Evolutionary conservation across 1,284 basidiomycete species (phyloP).

Genomic region (Fomitopsis pinicola): DNA sequence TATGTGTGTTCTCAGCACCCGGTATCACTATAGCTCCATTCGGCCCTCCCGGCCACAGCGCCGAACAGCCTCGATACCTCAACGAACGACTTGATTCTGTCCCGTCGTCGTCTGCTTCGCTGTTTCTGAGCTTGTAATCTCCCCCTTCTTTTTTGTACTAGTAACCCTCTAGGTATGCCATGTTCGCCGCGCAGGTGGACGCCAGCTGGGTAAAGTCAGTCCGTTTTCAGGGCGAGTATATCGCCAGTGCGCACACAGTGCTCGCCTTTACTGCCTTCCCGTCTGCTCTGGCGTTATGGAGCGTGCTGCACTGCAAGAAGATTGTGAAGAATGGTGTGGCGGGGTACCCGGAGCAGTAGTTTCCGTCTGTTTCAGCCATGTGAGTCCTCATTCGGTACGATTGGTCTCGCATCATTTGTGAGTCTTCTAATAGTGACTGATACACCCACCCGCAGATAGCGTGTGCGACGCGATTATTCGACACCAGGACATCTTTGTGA

Average conservation of each 20-base stretch:
- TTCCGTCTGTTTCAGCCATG: slow-evolving; percentile 91
- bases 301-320: slow-evolving; percentile 75
- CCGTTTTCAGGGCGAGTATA: slow-evolving; percentile 33
- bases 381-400: slow-evolving; percentile 36
- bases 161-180: not conserved
- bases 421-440: slow-evolving; percentile 74
- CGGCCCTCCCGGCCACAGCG: not conserved
- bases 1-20: not conserved
- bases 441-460: slow-evolving; percentile 46
- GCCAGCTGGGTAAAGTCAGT: not conserved
- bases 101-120: not conserved
- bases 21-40: not conserved
- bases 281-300: slow-evolving; percentile 66
- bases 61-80: not conserved
- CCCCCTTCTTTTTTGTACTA: not conserved
- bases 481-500: slow-evolving; percentile 43
- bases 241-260: slow-evolving; percentile 67
- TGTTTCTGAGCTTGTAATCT: not conserved
- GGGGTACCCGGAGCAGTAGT: slow-evolving; percentile 88
- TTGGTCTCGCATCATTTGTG: not conserved
- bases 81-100: no score
- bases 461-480: slow-evolving; percentile 55
- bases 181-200: not conserved
- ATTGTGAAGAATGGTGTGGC: slow-evolving; percentile 88
- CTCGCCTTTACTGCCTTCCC: slow-evolving; percentile 71